Conservation (phyloP, 2,329 filamentous ascomycete species). For the Ophiocordyceps sinensis region DNA sequence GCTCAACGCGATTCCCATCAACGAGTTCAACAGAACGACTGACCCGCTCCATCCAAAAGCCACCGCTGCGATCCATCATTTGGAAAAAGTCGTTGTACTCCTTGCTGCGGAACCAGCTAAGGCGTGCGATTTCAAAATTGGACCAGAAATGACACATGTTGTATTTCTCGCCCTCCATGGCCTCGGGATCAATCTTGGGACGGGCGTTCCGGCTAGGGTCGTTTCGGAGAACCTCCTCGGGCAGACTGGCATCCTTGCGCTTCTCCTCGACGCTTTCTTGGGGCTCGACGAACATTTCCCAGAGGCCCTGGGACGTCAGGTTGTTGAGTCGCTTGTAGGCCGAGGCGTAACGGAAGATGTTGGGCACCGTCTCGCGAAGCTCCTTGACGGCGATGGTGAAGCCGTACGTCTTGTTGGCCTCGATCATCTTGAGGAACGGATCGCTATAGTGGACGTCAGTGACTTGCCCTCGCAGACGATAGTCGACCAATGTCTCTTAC, state of each 20-base stretch:
- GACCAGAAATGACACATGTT: slow-evolving; percentile 99
- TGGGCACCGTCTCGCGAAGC: slow-evolving; percentile 91
- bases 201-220: slow-evolving; percentile 57
- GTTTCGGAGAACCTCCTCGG: slow-evolving; percentile 67
- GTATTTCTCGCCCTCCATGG: slow-evolving; percentile 95
- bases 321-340: slow-evolving; percentile 93
- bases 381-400: slow-evolving; percentile 99
- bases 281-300: slow-evolving; percentile 96
- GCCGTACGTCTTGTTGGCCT: slow-evolving; percentile 91
- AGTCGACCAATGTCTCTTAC: slow-evolving; percentile 28
- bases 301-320: slow-evolving; percentile 77
- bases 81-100: slow-evolving; percentile 97
- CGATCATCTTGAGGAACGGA: slow-evolving; percentile 89
- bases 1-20: slow-evolving; percentile 2
- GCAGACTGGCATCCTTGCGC: slow-evolving; percentile 51
- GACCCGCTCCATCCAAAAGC: slow-evolving; percentile 98
- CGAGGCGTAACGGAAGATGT: slow-evolving; percentile 97
- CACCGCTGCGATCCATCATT: slow-evolving; percentile 96
- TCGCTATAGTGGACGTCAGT: slow-evolving; percentile 39
- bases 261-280: slow-evolving; percentile 47
- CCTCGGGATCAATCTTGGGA: slow-evolving; percentile 76
- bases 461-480: not conserved
- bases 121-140: slow-evolving; percentile 92
- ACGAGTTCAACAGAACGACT: slow-evolving; percentile 7
- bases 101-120: slow-evolving; percentile 95